phyloP scores from a whole-genome alignment of 1,284 basidiomycete genomes.

The Malassezia vespertilionis region DNA sequence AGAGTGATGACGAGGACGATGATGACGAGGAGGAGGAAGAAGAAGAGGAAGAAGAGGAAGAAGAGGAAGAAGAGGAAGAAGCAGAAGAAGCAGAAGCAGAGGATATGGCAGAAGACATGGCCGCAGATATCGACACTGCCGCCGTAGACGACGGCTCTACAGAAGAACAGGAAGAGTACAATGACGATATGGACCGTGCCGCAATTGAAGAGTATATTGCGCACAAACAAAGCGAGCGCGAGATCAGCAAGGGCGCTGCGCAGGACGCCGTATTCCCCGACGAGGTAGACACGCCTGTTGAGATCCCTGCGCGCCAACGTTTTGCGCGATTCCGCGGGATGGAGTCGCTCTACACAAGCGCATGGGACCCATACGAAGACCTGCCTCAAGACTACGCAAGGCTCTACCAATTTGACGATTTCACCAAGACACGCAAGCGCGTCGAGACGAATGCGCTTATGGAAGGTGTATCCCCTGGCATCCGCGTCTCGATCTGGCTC shows the following conservation, averaged over 20 bases:
- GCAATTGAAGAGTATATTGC: conserved; percentile 57
- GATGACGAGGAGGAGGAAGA: conserved; percentile 39
- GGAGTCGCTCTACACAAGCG: conserved; percentile 81
- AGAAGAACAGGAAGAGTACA: conserved; percentile 48
- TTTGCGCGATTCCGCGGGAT: conserved; percentile 89
- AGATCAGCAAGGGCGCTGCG: conserved; percentile 56
- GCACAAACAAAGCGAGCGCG: conserved; percentile 70
- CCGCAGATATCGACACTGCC: conserved; percentile 54
- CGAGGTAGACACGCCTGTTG: conserved; percentile 89
- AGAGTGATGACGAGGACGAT: conserved; percentile 32
- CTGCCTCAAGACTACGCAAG: conserved; percentile 83
- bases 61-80: conserved; percentile 55
- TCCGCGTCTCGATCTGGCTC: conserved; percentile 27
- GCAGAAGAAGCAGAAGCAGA: conserved; percentile 64
- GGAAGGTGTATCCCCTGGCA: conserved; percentile 31
- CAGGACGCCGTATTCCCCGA: conserved; percentile 82
- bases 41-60: conserved; percentile 60
- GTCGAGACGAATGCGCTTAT: conserved; percentile 51
- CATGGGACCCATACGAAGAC: conserved; percentile 96
- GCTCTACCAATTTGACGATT: conserved; percentile 96
- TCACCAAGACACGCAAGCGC: conserved; percentile 68
- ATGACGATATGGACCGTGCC: conserved; percentile 44
- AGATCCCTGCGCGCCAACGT: conserved; percentile 69
- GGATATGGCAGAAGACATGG: conserved; percentile 29
- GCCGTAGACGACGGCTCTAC: conserved; percentile 55